Percentiles rank a stretch among this genome's conserved stretches.
Evolutionary conservation across 441 rosid species (phyloP).

Genomic region (Brassica hybrid): DNA sequence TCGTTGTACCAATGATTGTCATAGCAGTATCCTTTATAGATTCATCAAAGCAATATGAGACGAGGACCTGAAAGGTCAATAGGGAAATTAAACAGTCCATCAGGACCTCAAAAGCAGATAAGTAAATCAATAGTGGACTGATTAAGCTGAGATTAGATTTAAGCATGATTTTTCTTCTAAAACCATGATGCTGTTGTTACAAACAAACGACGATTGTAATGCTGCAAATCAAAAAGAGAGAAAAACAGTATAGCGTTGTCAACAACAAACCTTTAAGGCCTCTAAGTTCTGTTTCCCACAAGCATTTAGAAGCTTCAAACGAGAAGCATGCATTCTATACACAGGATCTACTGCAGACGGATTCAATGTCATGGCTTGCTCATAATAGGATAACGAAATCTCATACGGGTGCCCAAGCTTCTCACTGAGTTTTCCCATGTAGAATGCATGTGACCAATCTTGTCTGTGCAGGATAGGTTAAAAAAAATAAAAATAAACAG

Average conservation of each 20-base stretch:
- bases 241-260: constrained; percentile 17
- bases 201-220: constrained; percentile 14
- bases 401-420: constrained; percentile 84
- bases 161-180: constrained; percentile 12
- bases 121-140: constrained; percentile 15
- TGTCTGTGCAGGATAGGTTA: constrained; percentile 58
- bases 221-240: constrained; percentile 23
- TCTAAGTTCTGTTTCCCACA: constrained; percentile 74
- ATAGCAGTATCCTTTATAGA: constrained; percentile 67
- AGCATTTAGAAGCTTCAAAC: constrained; percentile 80
- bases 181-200: constrained; percentile 31
- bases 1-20: constrained; percentile 55
- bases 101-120: constrained; percentile 23
- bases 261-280: constrained; percentile 72
- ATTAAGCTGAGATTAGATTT: constrained; percentile 19
- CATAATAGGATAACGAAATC: constrained; percentile 75
- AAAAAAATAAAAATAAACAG: constrained; percentile 27
- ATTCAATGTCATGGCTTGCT: constrained; percentile 83
- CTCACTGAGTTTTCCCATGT: constrained; percentile 96
- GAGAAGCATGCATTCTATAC: constrained; percentile 99
- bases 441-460: constrained; percentile 99
- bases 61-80: constrained; percentile 60
- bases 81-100: constrained; percentile 28
- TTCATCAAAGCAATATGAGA: constrained; percentile 67
- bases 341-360: constrained; percentile 93